phyloP scores from a whole-genome alignment of 2,329 filamentous ascomycete genomes.

The Fonsecaea erecta region DNA sequence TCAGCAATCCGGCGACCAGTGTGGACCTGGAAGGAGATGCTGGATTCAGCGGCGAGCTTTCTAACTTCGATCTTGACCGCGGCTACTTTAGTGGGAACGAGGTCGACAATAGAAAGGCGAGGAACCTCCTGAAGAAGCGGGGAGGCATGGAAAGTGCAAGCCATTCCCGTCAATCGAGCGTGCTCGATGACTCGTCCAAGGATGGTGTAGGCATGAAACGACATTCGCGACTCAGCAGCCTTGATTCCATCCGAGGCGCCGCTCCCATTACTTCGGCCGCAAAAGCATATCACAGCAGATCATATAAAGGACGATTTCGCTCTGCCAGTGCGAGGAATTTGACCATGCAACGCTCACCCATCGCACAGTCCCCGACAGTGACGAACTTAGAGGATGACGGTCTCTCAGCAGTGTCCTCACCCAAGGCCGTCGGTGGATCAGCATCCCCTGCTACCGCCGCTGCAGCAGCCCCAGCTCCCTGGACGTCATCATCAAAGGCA shows the following conservation, averaged over 20 bases:
- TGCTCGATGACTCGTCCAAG: constrained; percentile 73
- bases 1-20: constrained; percentile 38
- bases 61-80: constrained; percentile 70
- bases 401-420: constrained; percentile 47
- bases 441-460: constrained; percentile 56
- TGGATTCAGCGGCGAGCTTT: constrained; percentile 41
- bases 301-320: constrained; percentile 58
- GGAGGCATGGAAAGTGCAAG: constrained; percentile 44
- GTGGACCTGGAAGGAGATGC: constrained; percentile 37
- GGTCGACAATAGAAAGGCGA: constrained; percentile 69
- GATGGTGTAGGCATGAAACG: constrained; percentile 69
- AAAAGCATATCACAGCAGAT: constrained; percentile 71
- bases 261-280: constrained; percentile 59
- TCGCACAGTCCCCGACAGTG: constrained; percentile 58
- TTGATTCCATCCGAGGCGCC: constrained; percentile 71
- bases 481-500: constrained; percentile 62
- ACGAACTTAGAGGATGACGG: constrained; percentile 58
- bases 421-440: constrained; percentile 54
- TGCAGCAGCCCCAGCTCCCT: constrained; percentile 53
- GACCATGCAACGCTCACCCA: constrained; percentile 46
- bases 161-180: constrained; percentile 75
- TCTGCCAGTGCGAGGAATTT: constrained; percentile 64
- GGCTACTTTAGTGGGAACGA: constrained; percentile 95
- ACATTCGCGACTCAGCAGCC: constrained; percentile 78
- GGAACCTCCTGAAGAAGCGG: constrained; percentile 82